Conservation (phyloP, 2,329 filamentous ascomycete genomes). For the Diaporthe destruens region DNA sequence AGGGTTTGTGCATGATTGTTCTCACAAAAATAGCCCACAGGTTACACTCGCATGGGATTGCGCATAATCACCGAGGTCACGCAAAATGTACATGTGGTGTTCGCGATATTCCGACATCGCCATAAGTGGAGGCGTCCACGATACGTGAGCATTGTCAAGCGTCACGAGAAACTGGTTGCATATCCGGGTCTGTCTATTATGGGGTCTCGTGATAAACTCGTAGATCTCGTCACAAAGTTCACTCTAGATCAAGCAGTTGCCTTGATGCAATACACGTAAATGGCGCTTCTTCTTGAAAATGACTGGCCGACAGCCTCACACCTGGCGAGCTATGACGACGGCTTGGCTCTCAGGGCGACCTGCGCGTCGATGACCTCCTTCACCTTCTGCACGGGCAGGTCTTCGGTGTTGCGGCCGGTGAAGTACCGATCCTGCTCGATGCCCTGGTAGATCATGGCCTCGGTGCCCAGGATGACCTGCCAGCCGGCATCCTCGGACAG, state of each 20-base stretch:
- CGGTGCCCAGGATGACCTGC: slow-evolving; percentile 81
- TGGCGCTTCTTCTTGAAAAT: no score
- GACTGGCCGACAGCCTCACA: not conserved
- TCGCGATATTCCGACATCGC: no score
- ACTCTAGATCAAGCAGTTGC: slow-evolving; percentile 2
- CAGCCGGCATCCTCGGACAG: slow-evolving; percentile 73
- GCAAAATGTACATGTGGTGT: not conserved
- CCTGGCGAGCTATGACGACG: slow-evolving; percentile 39
- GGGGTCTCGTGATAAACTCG: not conserved
- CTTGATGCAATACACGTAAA: no score
- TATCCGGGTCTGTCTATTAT: slow-evolving; percentile 6
- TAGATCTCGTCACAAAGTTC: not conserved
- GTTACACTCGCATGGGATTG: not conserved
- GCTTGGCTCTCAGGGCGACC: slow-evolving; percentile 44
- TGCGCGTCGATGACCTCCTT: slow-evolving; percentile 61
- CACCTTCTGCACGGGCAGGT: slow-evolving; percentile 71
- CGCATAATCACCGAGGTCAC: not conserved
- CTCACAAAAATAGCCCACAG: not conserved
- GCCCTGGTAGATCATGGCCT: slow-evolving; percentile 83
- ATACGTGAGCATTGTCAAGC: not conserved
- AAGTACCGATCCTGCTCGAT: slow-evolving; percentile 76
- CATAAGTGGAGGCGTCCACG: not conserved
- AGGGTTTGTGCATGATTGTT: not conserved
- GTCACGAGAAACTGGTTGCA: not conserved
- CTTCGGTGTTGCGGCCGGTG: slow-evolving; percentile 71